These are phyloP conservation scores for Teratosphaeria pseudoeucalypti DNA, from an alignment of 2,329 filamentous ascomycete genomes.

Conservation along the genomic window DNA sequence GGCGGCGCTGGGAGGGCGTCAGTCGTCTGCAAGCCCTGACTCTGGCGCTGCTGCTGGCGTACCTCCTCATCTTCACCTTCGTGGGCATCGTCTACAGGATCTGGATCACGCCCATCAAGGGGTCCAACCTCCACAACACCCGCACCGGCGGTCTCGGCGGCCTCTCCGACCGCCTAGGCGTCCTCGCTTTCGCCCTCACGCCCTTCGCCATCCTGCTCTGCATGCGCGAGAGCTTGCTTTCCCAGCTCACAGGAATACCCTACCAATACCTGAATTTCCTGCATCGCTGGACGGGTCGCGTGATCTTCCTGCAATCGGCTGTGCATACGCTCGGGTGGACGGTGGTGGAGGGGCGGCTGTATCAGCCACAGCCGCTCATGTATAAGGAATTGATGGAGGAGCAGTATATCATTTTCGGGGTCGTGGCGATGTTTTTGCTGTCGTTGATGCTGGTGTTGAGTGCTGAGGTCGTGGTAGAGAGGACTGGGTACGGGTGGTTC, in stretches of 20 bases:
- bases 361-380: conserved; percentile 58
- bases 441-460: conserved; percentile 52
- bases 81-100: conserved; percentile 57
- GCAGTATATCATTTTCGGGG: conserved; percentile 62
- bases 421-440: conserved; percentile 57
- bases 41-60: conserved; percentile 47
- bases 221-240: conserved; percentile 60
- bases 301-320: conserved; percentile 58
- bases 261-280: conserved; percentile 68
- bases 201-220: conserved; percentile 58
- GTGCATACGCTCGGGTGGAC: conserved; percentile 65
- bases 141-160: conserved; percentile 55
- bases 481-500: conserved; percentile 69
- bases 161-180: conserved; percentile 58
- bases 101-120: conserved; percentile 60
- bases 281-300: conserved; percentile 64
- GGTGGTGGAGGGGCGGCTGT: conserved; percentile 54
- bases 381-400: conserved; percentile 50
- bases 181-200: conserved; percentile 63
- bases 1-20: conserved; percentile 52
- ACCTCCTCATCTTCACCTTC: conserved; percentile 57
- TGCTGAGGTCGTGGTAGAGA: conserved; percentile 47
- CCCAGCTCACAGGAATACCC: conserved; percentile 59
- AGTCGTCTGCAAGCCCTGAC: conserved; percentile 58
- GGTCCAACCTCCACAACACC: conserved; percentile 48